Percentiles rank a stretch among this genome's conserved stretches.
phyloP scores from a whole-genome alignment of 2,329 filamentous ascomycete species.

The Cordyceps javanica region DNA sequence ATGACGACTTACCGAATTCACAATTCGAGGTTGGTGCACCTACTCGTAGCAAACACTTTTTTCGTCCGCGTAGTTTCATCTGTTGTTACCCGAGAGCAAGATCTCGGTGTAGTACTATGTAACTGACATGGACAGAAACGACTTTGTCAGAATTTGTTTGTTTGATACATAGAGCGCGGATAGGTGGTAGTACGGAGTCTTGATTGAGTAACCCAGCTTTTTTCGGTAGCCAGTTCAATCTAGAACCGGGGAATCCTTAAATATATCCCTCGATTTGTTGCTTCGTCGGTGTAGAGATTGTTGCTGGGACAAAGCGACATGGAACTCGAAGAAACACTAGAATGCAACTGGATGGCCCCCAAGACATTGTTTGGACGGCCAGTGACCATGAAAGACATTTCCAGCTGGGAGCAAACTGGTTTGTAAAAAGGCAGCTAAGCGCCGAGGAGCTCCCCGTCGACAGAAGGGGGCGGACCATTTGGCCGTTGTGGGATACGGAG shows the following conservation, averaged over 20 bases:
- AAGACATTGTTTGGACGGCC: neutral
- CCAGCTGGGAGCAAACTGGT: neutral
- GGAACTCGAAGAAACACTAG: neutral
- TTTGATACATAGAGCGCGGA: neutral
- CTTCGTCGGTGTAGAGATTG: neutral
- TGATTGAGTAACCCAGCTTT: neutral
- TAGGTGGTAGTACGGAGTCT: neutral
- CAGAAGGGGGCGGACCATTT: neutral
- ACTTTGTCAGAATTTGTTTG: neutral
- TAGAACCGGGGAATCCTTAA: neutral
- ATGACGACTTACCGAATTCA: too few relatives aligned
- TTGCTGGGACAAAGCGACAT: neutral
- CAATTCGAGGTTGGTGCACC: too few relatives aligned
- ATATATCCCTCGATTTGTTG: neutral
- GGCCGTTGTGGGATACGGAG: neutral
- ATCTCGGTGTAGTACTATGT: neutral
- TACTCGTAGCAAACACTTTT: too few relatives aligned
- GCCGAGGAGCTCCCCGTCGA: neutral
- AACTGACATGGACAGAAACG: neutral
- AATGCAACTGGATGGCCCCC: neutral
- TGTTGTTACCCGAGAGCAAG: neutral
- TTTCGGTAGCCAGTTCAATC: neutral
- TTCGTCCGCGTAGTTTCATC: neutral
- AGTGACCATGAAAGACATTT: neutral
- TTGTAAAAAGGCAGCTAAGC: neutral